Percentiles rank a stretch among this genome's conserved stretches.
Conservation (phyloP, 108 stramenopile genomes). For the Cyclostephanos invisitatus region DNA sequence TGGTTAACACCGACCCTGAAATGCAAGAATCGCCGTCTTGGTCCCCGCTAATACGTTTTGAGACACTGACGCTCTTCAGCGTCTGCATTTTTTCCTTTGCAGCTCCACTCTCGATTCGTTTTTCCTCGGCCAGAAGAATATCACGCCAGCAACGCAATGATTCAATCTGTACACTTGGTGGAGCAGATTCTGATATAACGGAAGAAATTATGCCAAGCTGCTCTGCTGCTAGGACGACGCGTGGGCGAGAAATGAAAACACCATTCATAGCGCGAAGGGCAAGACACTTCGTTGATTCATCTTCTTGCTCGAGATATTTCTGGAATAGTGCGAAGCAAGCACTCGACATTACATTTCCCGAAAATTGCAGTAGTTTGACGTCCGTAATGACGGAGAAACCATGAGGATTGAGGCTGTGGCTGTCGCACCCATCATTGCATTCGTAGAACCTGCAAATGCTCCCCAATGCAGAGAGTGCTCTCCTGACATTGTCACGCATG, state of each 20-base stretch:
- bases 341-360: conserved; percentile 33
- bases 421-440: conserved; percentile 32
- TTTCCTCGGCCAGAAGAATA: conserved; percentile 78
- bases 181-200: conserved; percentile 57
- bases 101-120: conserved; percentile 78
- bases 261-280: conserved; percentile 75
- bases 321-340: conserved; percentile 69
- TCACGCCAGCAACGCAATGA: conserved; percentile 77
- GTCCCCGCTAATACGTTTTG: conserved; percentile 84
- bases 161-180: conserved; percentile 63
- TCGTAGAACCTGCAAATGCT: conserved; percentile 62
- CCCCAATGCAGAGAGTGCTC: conserved; percentile 78
- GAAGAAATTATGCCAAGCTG: conserved; percentile 63
- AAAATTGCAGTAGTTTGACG: conserved; percentile 20
- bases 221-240: conserved; percentile 73
- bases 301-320: conserved; percentile 59
- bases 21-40: conserved; percentile 88
- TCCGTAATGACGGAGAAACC: conserved; percentile 21
- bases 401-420: conserved; percentile 40
- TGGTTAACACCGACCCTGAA: conserved; percentile 77
- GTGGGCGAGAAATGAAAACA: conserved; percentile 78
- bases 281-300: conserved; percentile 66
- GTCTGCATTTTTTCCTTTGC: conserved; percentile 78
- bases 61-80: conserved; percentile 62
- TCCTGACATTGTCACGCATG: conserved; percentile 52